A percentile compares a stretch with the other conserved stretches of the same genome.
These are phyloP conservation scores for Juglanconis sp. DNA, from an alignment of 2,329 filamentous ascomycete genomes.

Conservation along the genomic window DNA sequence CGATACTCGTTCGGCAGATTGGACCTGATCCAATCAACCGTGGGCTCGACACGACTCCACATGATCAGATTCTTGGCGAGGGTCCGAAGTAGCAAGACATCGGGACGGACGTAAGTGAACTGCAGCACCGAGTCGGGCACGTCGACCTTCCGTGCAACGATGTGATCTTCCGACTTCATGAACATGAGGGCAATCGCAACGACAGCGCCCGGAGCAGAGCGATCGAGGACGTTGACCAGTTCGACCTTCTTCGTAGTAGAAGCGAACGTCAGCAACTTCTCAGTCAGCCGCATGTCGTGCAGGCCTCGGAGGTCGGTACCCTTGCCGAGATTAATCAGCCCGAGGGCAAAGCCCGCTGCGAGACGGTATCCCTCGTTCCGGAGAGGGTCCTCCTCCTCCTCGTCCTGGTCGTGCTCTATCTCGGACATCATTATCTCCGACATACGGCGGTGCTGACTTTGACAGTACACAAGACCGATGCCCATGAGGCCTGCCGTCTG, in stretches of 20 bases:
- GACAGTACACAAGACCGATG: slow-evolving; percentile 88
- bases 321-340: slow-evolving; percentile 91
- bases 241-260: slow-evolving; percentile 88
- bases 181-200: slow-evolving; percentile 88
- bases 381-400: slow-evolving; percentile 80
- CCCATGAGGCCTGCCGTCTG: slow-evolving; percentile 98
- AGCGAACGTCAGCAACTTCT: slow-evolving; percentile 80
- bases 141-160: slow-evolving; percentile 87
- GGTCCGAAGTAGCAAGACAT: slow-evolving; percentile 86
- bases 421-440: slow-evolving; percentile 98
- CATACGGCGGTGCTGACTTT: slow-evolving; percentile 96
- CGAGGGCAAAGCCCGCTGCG: slow-evolving; percentile 88
- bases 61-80: slow-evolving; percentile 88
- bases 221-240: slow-evolving; percentile 87
- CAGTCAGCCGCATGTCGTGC: slow-evolving; percentile 89
- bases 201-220: slow-evolving; percentile 88
- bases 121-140: slow-evolving; percentile 86
- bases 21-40: slow-evolving; percentile 68
- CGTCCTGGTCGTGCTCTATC: slow-evolving; percentile 79
- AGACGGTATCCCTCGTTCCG: slow-evolving; percentile 95
- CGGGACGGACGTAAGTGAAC: slow-evolving; percentile 92
- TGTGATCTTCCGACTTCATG: slow-evolving; percentile 90
- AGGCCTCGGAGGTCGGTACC: slow-evolving; percentile 84
- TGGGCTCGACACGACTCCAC: slow-evolving; percentile 79
- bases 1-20: slow-evolving; percentile 72